phyloP scores from a whole-genome alignment of 192 early-diverging fungal genomes.

The Entomortierella lignicola region DNA sequence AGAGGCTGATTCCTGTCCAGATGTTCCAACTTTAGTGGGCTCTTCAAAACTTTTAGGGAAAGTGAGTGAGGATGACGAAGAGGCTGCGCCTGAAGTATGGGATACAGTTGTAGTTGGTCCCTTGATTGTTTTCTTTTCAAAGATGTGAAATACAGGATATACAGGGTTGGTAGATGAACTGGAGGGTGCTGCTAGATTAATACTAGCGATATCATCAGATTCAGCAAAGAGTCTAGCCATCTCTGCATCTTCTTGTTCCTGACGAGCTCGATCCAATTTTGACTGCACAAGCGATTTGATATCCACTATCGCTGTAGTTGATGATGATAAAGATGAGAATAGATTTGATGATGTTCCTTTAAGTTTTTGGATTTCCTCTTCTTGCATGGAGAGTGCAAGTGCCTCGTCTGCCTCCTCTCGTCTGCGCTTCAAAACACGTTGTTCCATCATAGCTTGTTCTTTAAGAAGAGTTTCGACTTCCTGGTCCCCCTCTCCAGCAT shows the following conservation, averaged over 20 bases:
- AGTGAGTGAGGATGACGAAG: too few relatives aligned
- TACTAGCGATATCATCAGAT: constrained; percentile 23
- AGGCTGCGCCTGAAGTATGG: too few relatives aligned
- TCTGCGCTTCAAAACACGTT: constrained; percentile 36
- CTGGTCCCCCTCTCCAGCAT: constrained; percentile 29
- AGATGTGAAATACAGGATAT: constrained; percentile 23
- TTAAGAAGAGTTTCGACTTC: constrained; percentile 33
- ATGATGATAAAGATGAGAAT: neutral
- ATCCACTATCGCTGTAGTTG: too few relatives aligned
- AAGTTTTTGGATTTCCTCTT: constrained; percentile 27
- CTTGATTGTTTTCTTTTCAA: constrained; percentile 6
- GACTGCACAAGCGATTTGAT: neutral
- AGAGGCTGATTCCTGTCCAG: too few relatives aligned
- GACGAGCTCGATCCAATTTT: constrained; percentile 25
- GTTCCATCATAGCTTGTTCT: constrained; percentile 42
- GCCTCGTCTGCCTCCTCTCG: constrained; percentile 46
- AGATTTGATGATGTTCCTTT: neutral
- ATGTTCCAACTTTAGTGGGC: too few relatives aligned
- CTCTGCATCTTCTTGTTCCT: constrained; percentile 44
- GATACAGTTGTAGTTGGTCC: neutral
- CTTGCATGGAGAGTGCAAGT: constrained; percentile 32
- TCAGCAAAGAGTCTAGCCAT: constrained; percentile 43
- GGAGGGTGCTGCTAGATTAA: constrained; percentile 20
- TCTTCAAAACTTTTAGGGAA: too few relatives aligned
- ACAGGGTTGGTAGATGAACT: neutral